Evolutionary conservation across 768 basidiomycete genomes (phyloP), one percentile per base, ranked within the genome.

Genomic region (Panaeolus papilionaceus): DNA sequence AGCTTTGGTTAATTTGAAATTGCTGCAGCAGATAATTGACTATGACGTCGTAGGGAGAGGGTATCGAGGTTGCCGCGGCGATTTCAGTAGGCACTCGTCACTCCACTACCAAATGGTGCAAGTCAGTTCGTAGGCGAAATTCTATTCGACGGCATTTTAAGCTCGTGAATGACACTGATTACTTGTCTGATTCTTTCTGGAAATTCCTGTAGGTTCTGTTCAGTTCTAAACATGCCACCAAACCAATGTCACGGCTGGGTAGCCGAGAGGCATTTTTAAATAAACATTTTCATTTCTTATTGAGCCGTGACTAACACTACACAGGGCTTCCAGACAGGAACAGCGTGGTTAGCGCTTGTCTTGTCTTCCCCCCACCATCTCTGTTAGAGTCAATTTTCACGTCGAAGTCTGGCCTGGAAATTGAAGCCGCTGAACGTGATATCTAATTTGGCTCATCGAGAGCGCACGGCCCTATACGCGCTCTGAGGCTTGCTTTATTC

Each of bases 81-180:
- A 33, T 33, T 33, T 33, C 23, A 23, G 23, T 23, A 23, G 23
- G 23, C 23, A 23, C 23, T 23, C 23, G 23, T 23, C 23, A 23
- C 23, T 23, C 23, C 23, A 33, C 33, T 33, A 33, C 33, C 33
- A 33, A 33, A 33, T 33, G 33, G 33, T 33, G 33, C 5, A 33
- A 33, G 33, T 23, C 23, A 23, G 23, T 5, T 33, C 33, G 33
- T 33, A 33, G 33, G 18, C n/a, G 18, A 18, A 2, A 23, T 20
- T 18, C 20, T 16, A 58, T 58, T 58, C 26, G 54, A 58, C 28
- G 26, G 54, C 54, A 58, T 58, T 58, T 49, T 49, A 49, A 49
- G 47, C 20, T 49, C 42, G 5, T 18, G 42, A 18, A 6, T 44
- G 14, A 44, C 39, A 18, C 4, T 18, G 47, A 51, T 51, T 51